Conservation (phyloP, 805 yeast genomes). For the Kurtzmaniella fragi region DNA sequence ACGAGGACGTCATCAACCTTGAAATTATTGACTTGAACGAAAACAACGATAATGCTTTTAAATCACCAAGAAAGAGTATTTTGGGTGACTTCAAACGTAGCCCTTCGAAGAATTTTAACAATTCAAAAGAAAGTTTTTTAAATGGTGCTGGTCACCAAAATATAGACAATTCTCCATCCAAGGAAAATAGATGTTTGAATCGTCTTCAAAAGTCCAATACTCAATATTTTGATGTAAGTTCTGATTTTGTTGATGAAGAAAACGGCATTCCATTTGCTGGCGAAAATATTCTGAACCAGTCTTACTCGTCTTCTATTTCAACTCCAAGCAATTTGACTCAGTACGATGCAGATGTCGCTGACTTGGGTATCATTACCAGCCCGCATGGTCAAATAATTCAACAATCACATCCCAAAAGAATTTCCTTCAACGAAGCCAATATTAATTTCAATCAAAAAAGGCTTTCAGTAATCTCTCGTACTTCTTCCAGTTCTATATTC, state of each 20-base stretch:
- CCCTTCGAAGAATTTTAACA: background rate
- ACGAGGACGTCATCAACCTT: background rate
- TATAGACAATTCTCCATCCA: background rate
- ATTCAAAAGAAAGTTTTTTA: background rate
- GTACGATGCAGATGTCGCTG: conserved; percentile 37
- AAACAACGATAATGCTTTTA: conserved; percentile 1
- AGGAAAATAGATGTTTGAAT: background rate
- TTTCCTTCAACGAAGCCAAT: conserved; percentile 20
- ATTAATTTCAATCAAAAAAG: conserved; percentile 9
- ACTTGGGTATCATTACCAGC: conserved; percentile 38
- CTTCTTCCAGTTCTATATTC: conserved; percentile 28
- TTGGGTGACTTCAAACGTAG: conserved; percentile 1
- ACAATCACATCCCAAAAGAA: conserved; percentile 10
- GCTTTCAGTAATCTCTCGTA: conserved; percentile 18
- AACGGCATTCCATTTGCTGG: conserved; percentile 2
- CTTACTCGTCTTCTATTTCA: conserved; percentile 17
- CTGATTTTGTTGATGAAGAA: conserved; percentile 6
- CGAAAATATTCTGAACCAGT: conserved; percentile 2
- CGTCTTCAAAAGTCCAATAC: conserved; percentile 10
- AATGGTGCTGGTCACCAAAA: background rate
- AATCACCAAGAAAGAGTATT: background rate
- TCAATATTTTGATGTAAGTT: conserved; percentile 18
- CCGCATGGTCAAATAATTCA: conserved; percentile 18
- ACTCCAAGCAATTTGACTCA: conserved; percentile 34
- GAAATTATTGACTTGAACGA: conserved; percentile 1